Evolutionary conservation across 202 grass and related monocot species (phyloP), one percentile per base, ranked within the genome.

Genomic region (Cymbopogon flexuosus): DNA sequence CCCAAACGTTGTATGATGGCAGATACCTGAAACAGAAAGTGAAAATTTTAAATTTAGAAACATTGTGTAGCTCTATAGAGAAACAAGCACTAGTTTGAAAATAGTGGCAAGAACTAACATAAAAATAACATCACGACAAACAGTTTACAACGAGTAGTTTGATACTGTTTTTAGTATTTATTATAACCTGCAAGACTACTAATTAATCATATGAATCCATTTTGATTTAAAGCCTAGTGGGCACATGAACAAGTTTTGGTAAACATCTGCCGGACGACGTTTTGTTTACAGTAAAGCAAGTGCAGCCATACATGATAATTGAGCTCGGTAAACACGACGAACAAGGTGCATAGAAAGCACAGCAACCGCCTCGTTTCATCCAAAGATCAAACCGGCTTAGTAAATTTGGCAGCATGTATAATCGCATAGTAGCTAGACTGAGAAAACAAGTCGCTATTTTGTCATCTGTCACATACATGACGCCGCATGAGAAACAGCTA

Each of bases 101-200:
- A 19, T 22, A 45, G 29, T 40, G 59, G 30, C 7, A 43, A 31
- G 49, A 72, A 92, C 92, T 88, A 42, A 96, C 93, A 95, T 92
- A 85, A 42, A 96, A 89, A 95, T 92, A 85, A 92, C 86, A 15
- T 45, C 43, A 84, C 10, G 10, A 2, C 27, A 27, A 27, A 27
- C 27, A 27, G 27, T n/a, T n/a, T 27, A 27, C 27, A 27, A 27
- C 27, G 27, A 27, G 27, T 42, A 42, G 40, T 11, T 42, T 3
- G 40, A 42, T 42, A 42, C 40, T 42, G 40, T 42, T 42, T 42
- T 42, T 42, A 39, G 39, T 41, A 41, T 41, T 41, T 41, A 10
- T 41, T 41, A 41, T 41, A 41, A 41, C 39, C 39, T 41, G 39
- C 1, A 9, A 40, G 39, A 40, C 39, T 41, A 41, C 40, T 41